Conservation (phyloP, 2,329 filamentous ascomycete genomes). For the Ceratocystis diversiconidia region DNA sequence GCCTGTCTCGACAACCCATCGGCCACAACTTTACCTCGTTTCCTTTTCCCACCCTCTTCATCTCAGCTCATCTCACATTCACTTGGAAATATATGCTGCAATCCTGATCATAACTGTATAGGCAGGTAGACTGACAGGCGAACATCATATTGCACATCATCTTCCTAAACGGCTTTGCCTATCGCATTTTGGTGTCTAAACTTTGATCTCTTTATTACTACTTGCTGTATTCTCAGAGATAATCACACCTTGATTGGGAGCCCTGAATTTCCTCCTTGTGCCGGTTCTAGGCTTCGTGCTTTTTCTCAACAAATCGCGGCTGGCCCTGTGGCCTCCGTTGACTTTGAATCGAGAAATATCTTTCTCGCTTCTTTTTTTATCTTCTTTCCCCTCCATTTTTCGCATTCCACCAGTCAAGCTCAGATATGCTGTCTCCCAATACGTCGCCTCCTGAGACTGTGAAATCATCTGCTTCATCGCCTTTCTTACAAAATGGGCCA, state of each 20-base stretch:
- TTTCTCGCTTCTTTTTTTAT: background rate
- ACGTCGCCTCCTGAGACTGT: background rate
- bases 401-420: background rate
- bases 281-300: background rate
- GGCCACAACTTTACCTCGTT: background rate
- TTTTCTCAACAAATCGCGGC: slow-evolving; percentile 1
- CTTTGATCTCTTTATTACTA: background rate
- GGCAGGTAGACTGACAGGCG: background rate
- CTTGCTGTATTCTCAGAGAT: background rate
- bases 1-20: background rate
- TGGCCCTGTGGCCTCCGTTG: slow-evolving; percentile 9
- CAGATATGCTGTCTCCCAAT: slow-evolving; percentile 1
- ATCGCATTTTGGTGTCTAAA: background rate
- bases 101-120: background rate
- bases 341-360: background rate
- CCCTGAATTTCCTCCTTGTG: background rate
- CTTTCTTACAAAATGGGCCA: background rate
- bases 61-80: background rate
- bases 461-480: slow-evolving; percentile 1
- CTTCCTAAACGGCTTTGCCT: background rate
- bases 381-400: background rate
- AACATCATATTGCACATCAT: background rate
- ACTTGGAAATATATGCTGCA: background rate
- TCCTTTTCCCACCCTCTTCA: background rate
- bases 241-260: background rate